Evolutionary conservation across 202 grass and related monocot genomes (phyloP).

Genomic region (Musa balbisiana): DNA sequence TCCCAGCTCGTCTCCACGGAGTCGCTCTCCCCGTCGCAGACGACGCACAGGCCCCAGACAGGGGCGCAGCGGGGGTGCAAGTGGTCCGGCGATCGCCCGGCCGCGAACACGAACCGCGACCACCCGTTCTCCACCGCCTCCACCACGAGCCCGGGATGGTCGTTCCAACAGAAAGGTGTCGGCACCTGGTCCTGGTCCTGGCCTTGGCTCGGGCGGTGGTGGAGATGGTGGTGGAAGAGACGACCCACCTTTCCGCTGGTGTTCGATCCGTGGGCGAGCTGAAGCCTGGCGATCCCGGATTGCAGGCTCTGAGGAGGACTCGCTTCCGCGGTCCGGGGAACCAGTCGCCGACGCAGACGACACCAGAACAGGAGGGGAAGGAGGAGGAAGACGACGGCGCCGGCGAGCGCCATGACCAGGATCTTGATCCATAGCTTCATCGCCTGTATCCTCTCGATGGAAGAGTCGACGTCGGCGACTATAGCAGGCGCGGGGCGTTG

Average conservation of each 20-base stretch:
- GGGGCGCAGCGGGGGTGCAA: constrained; percentile 12
- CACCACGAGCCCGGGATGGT: constrained; percentile 61
- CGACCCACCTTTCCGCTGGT: constrained; percentile 39
- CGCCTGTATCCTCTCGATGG: too few relatives aligned
- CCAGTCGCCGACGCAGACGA: constrained; percentile 11
- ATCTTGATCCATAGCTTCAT: constrained; percentile 27
- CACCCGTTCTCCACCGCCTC: constrained; percentile 86
- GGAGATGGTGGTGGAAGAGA: constrained; percentile 57
- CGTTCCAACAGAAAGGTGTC: constrained; percentile 53
- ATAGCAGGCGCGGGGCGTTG: too few relatives aligned
- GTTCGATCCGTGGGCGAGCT: neutral
- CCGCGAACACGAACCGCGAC: constrained; percentile 63
- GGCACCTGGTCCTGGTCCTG: constrained; percentile 21
- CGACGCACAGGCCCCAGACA: constrained; percentile 32
- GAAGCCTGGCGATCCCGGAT: constrained; percentile 2
- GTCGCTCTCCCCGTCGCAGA: constrained; percentile 40
- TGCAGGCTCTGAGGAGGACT: constrained; percentile 2
- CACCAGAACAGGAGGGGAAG: neutral
- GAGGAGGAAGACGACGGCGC: constrained; percentile 8
- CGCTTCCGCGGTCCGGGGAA: constrained; percentile 7
- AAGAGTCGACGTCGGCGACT: neutral
- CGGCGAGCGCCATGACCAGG: constrained; percentile 16
- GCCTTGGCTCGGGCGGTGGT: constrained; percentile 17
- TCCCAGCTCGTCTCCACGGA: constrained; percentile 52
- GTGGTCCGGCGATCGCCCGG: constrained; percentile 22